Conservation (phyloP, 2,329 filamentous ascomycete genomes). For the Fusarium veterinarium region DNA sequence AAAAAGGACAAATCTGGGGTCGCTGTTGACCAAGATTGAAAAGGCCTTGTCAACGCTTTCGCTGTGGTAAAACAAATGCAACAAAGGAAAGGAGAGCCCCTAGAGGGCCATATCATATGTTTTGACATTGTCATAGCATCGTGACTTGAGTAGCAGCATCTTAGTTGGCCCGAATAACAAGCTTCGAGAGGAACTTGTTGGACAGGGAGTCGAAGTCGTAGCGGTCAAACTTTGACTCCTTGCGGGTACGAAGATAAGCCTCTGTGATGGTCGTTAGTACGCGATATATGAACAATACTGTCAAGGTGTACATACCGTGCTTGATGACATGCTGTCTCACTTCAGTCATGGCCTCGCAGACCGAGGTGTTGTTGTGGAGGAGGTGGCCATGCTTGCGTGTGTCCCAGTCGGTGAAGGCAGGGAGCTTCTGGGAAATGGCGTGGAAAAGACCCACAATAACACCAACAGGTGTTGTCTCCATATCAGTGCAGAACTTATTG, state of each 20-base stretch:
- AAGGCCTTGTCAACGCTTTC: slow-evolving; percentile 58
- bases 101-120: slow-evolving; percentile 19
- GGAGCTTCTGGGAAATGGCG: slow-evolving; percentile 96
- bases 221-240: slow-evolving; percentile 85
- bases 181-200: slow-evolving; percentile 96
- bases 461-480: slow-evolving; percentile 95
- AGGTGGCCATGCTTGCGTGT: slow-evolving; percentile 90
- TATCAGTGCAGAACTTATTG: slow-evolving; percentile 94
- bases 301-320: slow-evolving; percentile 78
- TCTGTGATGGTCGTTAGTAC: slow-evolving; percentile 65
- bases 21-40: slow-evolving; percentile 49
- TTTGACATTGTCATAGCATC: slow-evolving; percentile 35
- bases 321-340: slow-evolving; percentile 91
- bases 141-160: slow-evolving; percentile 9
- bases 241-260: slow-evolving; percentile 83
- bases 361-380: slow-evolving; percentile 88
- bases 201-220: slow-evolving; percentile 94
- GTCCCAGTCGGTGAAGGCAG: slow-evolving; percentile 93
- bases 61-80: slow-evolving; percentile 53
- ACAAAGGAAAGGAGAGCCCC: slow-evolving; percentile 46
- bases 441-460: slow-evolving; percentile 98
- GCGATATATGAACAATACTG: not conserved
- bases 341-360: slow-evolving; percentile 97
- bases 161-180: slow-evolving; percentile 94
- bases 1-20: slow-evolving; percentile 42